phyloP scores from a whole-genome alignment of 805 yeast species.

The Suhomyces canberraensis region DNA sequence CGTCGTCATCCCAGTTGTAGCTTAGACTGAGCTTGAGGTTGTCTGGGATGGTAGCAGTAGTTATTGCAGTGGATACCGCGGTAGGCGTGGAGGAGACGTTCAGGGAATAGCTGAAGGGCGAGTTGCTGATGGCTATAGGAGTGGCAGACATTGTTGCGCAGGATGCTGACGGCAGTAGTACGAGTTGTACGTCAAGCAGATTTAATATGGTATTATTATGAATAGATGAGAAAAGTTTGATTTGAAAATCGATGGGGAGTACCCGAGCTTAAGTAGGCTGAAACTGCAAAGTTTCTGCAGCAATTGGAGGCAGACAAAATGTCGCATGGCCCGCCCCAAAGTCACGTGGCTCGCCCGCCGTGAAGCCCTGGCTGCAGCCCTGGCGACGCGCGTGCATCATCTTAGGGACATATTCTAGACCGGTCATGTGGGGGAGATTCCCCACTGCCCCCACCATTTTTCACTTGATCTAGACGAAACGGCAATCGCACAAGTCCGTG shows the following conservation, averaged over 20 bases:
- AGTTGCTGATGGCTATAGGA: background rate
- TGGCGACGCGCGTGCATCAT: no score
- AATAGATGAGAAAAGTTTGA: no score
- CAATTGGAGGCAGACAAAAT: background rate
- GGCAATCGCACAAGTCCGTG: no score
- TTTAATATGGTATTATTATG: no score
- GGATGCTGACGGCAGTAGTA: background rate
- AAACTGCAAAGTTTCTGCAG: no score
- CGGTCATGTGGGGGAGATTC: no score
- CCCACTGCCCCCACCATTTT: no score
- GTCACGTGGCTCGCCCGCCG: background rate
- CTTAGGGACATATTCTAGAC: no score
- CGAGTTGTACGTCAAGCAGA: background rate
- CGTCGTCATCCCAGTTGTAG: conserved; percentile 10
- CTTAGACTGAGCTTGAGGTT: conserved; percentile 3
- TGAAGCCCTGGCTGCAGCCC: no score
- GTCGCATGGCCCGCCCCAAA: background rate
- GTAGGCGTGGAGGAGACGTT: background rate
- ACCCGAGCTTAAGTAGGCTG: no score
- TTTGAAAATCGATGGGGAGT: no score
- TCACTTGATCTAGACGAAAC: no score
- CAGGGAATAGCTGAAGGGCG: background rate
- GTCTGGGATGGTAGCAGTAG: conserved; percentile 1
- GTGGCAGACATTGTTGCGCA: background rate
- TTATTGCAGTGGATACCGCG: background rate